phyloP scores from a whole-genome alignment of 2,329 filamentous ascomycete species.

The Didymella keratinophila region DNA sequence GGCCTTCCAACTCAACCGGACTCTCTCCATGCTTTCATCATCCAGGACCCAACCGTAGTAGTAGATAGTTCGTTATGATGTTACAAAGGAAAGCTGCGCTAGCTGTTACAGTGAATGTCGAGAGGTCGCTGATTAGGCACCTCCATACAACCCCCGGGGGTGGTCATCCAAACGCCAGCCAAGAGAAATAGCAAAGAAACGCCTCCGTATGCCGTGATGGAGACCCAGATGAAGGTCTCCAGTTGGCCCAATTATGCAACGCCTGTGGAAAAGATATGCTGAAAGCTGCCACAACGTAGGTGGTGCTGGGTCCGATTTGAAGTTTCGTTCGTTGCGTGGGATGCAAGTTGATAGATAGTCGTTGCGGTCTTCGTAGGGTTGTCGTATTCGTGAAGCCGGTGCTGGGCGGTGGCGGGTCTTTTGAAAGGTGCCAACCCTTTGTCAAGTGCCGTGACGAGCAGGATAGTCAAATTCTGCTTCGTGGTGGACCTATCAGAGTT shows the following conservation, averaged over 20 bases:
- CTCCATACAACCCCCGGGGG: constrained; percentile 2
- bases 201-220: constrained; percentile 10
- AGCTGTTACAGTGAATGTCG: constrained; percentile 31
- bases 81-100: constrained; percentile 36
- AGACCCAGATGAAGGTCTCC: not conserved
- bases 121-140: not conserved
- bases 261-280: constrained; percentile 11
- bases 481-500: not conserved
- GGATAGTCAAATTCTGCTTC: not conserved
- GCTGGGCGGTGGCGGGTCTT: not conserved
- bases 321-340: constrained; percentile 9
- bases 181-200: constrained; percentile 4
- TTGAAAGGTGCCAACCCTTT: not conserved
- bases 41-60: constrained; percentile 20
- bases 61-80: constrained; percentile 20
- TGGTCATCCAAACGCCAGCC: constrained; percentile 7
- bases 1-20: not conserved
- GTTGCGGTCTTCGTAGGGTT: not conserved
- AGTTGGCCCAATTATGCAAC: constrained; percentile 16
- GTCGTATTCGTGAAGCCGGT: constrained; percentile 1
- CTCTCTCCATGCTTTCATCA: constrained; percentile 14
- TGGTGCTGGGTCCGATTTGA: constrained; percentile 1
- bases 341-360: constrained; percentile 1
- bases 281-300: not conserved
- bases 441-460: not conserved